Percentiles rank a stretch among this genome's conserved stretches.
phyloP scores from a whole-genome alignment of 148 eudicot genomes.

The Camellia sinensis region DNA sequence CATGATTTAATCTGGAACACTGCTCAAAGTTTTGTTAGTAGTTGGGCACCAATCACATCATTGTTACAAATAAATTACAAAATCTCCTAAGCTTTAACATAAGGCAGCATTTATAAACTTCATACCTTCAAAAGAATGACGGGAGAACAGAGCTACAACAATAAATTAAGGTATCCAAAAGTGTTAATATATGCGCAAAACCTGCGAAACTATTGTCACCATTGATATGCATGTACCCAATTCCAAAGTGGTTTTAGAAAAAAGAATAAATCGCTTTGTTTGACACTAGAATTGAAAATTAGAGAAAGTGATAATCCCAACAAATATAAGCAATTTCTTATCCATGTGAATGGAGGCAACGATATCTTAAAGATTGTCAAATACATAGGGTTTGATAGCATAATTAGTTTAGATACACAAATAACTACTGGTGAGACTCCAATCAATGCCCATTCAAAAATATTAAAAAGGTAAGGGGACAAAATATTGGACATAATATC shows the following conservation, averaged over 20 bases:
- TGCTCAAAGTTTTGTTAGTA: slow-evolving; percentile 1
- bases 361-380: not conserved
- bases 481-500: not conserved
- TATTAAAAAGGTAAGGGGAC: not conserved
- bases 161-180: not conserved
- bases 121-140: slow-evolving; percentile 14
- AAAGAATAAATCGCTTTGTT: not conserved
- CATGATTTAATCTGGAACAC: not conserved
- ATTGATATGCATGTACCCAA: not conserved
- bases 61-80: not conserved
- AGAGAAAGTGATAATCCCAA: not conserved
- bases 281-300: not conserved
- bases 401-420: not conserved
- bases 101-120: not conserved
- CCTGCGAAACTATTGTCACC: not conserved
- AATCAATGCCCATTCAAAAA: not conserved
- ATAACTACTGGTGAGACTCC: not conserved
- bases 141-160: not conserved
- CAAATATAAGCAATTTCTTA: not conserved
- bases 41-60: not conserved
- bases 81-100: not conserved
- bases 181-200: not conserved
- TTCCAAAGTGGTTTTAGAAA: not conserved
- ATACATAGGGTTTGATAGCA: not conserved
- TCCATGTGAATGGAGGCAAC: not conserved